phyloP scores from a whole-genome alignment of 176 grass and related monocot species.

The Rhynchospora breviuscula region DNA sequence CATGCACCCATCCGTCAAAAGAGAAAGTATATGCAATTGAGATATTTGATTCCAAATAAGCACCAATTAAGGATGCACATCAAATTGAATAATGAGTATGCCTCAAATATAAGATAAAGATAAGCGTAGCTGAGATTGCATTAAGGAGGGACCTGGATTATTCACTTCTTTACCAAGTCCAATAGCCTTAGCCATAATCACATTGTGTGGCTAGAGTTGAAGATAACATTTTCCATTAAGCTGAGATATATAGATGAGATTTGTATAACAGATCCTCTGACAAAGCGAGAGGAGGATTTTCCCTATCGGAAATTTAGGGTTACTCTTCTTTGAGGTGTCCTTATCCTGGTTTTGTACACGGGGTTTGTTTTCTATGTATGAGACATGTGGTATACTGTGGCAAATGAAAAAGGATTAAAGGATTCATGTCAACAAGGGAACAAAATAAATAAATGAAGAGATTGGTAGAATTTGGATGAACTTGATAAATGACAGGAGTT shows the following conservation, averaged over 20 bases:
- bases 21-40: too few species aligned
- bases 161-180: not conserved
- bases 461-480: not conserved
- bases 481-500: not conserved
- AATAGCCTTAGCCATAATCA: constrained; percentile 8
- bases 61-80: not conserved
- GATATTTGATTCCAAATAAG: not conserved
- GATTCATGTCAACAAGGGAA: not conserved
- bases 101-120: not conserved
- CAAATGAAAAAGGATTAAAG: not conserved
- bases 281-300: not conserved
- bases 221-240: constrained; percentile 7
- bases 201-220: not conserved
- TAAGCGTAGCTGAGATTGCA: not conserved
- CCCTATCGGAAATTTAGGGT: not conserved
- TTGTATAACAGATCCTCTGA: not conserved
- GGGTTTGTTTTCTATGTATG: not conserved
- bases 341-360: not conserved
- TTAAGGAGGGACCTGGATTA: not conserved
- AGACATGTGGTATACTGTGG: not conserved
- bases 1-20: too few species aligned
- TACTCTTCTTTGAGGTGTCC: not conserved
- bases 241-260: not conserved
- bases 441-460: not conserved
- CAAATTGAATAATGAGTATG: not conserved